Evolutionary conservation across 805 yeast genomes (phyloP), one percentile per base, ranked within the genome.

Genomic region (Peterozyma toletana): DNA sequence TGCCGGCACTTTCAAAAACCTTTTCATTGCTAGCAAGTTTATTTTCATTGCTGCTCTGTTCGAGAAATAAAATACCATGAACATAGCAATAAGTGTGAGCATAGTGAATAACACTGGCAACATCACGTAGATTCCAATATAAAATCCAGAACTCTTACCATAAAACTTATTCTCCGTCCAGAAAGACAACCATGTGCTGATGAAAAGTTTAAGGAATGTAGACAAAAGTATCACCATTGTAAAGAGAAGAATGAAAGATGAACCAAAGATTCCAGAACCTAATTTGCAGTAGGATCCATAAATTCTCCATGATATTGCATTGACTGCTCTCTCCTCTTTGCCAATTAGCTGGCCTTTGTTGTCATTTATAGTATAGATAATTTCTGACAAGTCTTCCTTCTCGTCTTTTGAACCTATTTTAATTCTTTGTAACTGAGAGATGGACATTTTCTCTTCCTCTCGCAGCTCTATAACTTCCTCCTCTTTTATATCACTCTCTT

Each of bases 1-100:
- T 91, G 86, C 86, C 41, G 95, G 95, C 0, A 91, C 80, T 48
- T 78, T 80, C 51, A 88, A 66, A 9, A 88, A 69, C 21, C 68
- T 72, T 37, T 68, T 58, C 41, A 81, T 67, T 0, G 95, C 90
- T 42, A 55, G 52, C 39, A 81, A 64, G 54, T 85, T 86, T 55
- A 88, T 62, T 6, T 54, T 55, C 39, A 63, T 72, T 2, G 85
- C 70, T 3, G 88, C 77, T 33, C 62, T 64, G 52, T 74, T 78
- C 41, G 45, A 74, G 56, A 47, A 71, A 63, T 27, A 74, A 77
- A 49, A 80, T 56, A 1, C 70, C 43, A 21, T 67, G 53, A 51
- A 78, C 78, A 47, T 68, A 68, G 40, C 61, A 16, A 9, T 65
- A 48, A 43, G 73, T 62, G 42, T 70, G 53, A 10, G 77, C 44